Conservation (phyloP, 768 basidiomycete genomes). For the Cantharellus cinnabarinus region DNA sequence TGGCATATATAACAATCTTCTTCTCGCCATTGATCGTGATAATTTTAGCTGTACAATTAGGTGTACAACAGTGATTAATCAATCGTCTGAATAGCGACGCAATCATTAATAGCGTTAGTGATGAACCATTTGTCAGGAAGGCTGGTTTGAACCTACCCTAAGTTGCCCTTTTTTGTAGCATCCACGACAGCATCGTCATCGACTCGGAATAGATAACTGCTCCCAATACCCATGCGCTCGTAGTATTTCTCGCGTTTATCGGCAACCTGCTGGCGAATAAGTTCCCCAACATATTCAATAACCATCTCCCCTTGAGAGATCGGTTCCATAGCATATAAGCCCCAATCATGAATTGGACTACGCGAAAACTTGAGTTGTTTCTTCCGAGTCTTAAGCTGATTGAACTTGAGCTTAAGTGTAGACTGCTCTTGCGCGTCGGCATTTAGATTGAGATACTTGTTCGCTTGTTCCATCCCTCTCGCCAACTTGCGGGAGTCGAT, state of each 20-base stretch:
- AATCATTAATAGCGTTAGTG: neutral
- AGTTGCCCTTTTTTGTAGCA: slow-evolving; percentile 96
- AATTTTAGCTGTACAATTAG: slow-evolving; percentile 33
- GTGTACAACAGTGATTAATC: slow-evolving; percentile 98
- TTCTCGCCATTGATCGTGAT: slow-evolving; percentile 52
- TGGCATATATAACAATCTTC: slow-evolving; percentile 99
- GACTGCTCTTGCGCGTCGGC: slow-evolving; percentile 33
- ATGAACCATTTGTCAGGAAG: slow-evolving; percentile 4
- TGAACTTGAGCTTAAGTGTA: slow-evolving; percentile 70
- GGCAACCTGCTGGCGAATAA: slow-evolving; percentile 85
- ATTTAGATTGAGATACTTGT: slow-evolving; percentile 21
- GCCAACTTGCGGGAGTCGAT: slow-evolving; percentile 82
- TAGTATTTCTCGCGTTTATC: slow-evolving; percentile 95
- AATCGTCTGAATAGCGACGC: slow-evolving; percentile 39
- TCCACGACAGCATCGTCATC: slow-evolving; percentile 97
- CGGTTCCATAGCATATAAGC: slow-evolving; percentile 91
- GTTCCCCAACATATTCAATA: slow-evolving; percentile 97
- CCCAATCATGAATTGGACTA: slow-evolving; percentile 96
- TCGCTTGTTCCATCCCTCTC: slow-evolving; percentile 85
- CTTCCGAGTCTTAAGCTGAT: slow-evolving; percentile 93
- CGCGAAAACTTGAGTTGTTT: slow-evolving; percentile 91
- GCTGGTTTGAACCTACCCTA: slow-evolving; percentile 47
- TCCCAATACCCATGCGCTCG: slow-evolving; percentile 91
- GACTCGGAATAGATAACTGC: slow-evolving; percentile 92
- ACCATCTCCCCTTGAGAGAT: slow-evolving; percentile 95